Evolutionary conservation across 495 filamentous ascomycete species (phyloP), one percentile per base, ranked within the genome.

Genomic region (Lasiosphaeria miniovina): DNA sequence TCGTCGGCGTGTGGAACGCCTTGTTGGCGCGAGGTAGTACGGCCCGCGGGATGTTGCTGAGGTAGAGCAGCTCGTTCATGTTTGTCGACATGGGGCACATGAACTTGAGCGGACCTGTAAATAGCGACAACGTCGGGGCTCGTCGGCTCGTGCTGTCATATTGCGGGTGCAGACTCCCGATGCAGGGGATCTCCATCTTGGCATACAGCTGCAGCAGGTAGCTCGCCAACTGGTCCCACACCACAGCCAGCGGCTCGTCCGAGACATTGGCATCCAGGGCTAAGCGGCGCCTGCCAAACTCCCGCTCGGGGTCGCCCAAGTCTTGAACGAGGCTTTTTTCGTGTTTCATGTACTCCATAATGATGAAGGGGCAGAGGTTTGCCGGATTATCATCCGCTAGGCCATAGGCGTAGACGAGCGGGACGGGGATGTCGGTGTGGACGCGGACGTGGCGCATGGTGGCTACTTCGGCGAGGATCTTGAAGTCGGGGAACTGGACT

Each of bases 1-100:
- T 72, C 74, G 33, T 68, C 65, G 0, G 73, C 68, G 65, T 75
- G 14, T 24, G 14, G 48, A 67, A 74, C 7, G 65, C 69, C 7
- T 14, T 59, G 36, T 4, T 6, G 31, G 41, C 10, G 3, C 50
- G 17, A 0, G 65, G 62, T 8, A 68, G 46, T 3, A 63, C 54
- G 7, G 40, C 3, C 9, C 46, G 36, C 0, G 65, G 65, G 10
- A 61, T 54, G 38, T 61, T 61, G 48, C 54, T 15, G 14, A 55
- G 53, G 11, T 52, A 40, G 9, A 57, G 53, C 53, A 65, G 43
- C 43, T 57, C 50, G 43, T 35, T 58, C 65, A 70, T 70, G 43
- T 70, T 65, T 17, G 41, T 33, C 2, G 65, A 60, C 17, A 68
- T 32, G 14, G 67, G 67, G 32, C 64, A 57, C 11, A 50, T 45